Evolutionary conservation across 345 rosid species (phyloP), one percentile per base, ranked within the genome.

Genomic region (Eucalyptus urophylla): DNA sequence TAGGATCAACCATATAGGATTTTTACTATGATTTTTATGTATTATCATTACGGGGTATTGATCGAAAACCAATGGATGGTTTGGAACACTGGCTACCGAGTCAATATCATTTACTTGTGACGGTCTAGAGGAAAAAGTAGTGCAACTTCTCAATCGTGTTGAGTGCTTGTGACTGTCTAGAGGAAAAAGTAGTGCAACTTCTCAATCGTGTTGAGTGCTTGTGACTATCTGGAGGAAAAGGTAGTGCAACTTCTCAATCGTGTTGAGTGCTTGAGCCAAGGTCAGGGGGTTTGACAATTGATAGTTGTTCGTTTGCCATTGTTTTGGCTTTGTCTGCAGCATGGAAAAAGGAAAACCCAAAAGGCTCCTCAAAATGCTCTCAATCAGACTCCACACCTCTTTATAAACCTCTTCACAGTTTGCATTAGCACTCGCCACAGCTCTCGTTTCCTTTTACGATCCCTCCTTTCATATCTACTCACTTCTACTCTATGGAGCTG

Each of bases 221-320:
- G 56, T 53, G 58, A 53, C 2, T 0, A 6, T 58, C 1, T 25
- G 1, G n/a, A 60, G 67, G 8, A 60, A 60, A 60, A 60, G 27
- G 15, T 6, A 56, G 60, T 56, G 27, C 60, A 22, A 56, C 12
- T 56, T 56, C 27, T 56, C 27, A 0, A 56, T 0, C 3, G 1
- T 0, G 13, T 24, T 56, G 29, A 56, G 62, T 24, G 15, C 31
- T 60, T 0, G 69, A 60, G 69, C 29, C 31, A 27, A 60, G 31
- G 69, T 60, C 16, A 1, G 8, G 31, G n/a, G 15, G 69, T 22
- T 60, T 60, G 8, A 60, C 4, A 1, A 2, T 60, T 60, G 69
- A 60, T 1, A 27, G 5, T 0, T 60, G 1, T 8, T 60, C 31
- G 0, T 56, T 56, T 0, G 4, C 31, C 67, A 11, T 27, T 12